These are phyloP conservation scores for Lichtheimia ornata DNA, from an alignment of 371 early-diverging fungal species.

Conservation along the genomic window DNA sequence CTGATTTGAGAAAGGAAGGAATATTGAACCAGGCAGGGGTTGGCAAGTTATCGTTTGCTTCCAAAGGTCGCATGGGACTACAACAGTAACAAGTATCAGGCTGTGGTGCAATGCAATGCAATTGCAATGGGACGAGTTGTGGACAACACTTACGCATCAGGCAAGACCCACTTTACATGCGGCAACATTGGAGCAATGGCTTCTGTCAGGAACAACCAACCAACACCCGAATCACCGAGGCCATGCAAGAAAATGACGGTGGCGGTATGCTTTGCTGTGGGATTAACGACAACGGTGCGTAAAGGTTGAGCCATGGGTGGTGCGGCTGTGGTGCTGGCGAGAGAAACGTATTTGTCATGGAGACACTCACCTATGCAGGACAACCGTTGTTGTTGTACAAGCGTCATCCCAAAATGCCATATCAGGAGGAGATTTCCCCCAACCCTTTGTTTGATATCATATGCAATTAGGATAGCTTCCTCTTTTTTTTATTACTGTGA, in stretches of 20 bases:
- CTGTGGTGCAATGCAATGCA: too few species aligned
- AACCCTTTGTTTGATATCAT: too few species aligned
- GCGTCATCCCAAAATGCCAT: too few species aligned
- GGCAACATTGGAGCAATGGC: constrained; percentile 62
- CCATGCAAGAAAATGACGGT: constrained; percentile 81
- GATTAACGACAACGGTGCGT: constrained; percentile 35
- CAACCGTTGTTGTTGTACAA: too few species aligned
- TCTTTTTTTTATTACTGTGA: too few species aligned
- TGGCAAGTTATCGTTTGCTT: constrained; percentile 6
- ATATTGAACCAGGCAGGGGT: constrained; percentile 79
- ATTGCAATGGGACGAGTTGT: not conserved
- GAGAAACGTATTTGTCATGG: constrained; percentile 7
- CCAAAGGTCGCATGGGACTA: constrained; percentile 1
- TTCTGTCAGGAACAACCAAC: constrained; percentile 72
- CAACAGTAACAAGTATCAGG: not conserved
- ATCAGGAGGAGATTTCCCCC: too few species aligned
- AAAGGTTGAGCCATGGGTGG: not conserved
- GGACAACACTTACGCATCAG: constrained; percentile 76
- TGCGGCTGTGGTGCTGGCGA: not conserved
- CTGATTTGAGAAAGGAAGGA: constrained; percentile 48
- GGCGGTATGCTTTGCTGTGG: constrained; percentile 69
- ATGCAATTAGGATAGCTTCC: too few species aligned
- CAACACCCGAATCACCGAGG: constrained; percentile 70
- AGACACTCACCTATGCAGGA: too few species aligned
- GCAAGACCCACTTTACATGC: constrained; percentile 83